Percentiles rank a stretch among this genome's conserved stretches.
Evolutionary conservation across 2,329 filamentous ascomycete species (phyloP).

Genomic region (Botryotinia calthae): DNA sequence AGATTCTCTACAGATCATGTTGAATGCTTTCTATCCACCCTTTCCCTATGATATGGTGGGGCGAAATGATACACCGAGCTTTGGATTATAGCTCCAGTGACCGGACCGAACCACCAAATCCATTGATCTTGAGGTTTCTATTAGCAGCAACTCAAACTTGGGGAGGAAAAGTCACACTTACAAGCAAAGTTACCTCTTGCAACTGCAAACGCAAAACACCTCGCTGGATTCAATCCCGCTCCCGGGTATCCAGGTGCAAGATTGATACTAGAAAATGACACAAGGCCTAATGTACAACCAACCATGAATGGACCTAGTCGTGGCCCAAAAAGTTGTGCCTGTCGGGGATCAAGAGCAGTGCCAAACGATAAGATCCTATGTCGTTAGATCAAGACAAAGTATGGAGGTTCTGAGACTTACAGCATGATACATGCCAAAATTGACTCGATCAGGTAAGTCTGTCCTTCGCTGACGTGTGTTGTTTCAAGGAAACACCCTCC

Average conservation of each 20-base stretch:
- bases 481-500: conserved; percentile 38
- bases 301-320: conserved; percentile 50
- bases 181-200: conserved; percentile 35
- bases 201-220: conserved; percentile 46
- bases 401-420: conserved; percentile 25
- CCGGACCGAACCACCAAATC: conserved; percentile 42
- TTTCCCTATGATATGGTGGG: conserved; percentile 35
- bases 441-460: conserved; percentile 51
- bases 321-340: conserved; percentile 49
- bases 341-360: conserved; percentile 52
- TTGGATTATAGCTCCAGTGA: conserved; percentile 36
- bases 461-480: conserved; percentile 37
- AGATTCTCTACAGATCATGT: not conserved
- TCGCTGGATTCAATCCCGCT: conserved; percentile 43
- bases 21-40: not conserved
- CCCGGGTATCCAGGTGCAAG: conserved; percentile 42
- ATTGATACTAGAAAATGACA: conserved; percentile 42
- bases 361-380: conserved; percentile 49
- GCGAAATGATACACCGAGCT: conserved; percentile 36
- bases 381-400: not conserved
- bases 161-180: conserved; percentile 2
- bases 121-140: conserved; percentile 37
- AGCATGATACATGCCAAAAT: conserved; percentile 47
- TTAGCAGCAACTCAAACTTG: not conserved
- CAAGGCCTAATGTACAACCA: conserved; percentile 42